Percentiles rank a stretch among this genome's conserved stretches.
These are phyloP conservation scores for Fusarium sp. DNA, from an alignment of 2,329 filamentous ascomycete species.

Conservation along the genomic window DNA sequence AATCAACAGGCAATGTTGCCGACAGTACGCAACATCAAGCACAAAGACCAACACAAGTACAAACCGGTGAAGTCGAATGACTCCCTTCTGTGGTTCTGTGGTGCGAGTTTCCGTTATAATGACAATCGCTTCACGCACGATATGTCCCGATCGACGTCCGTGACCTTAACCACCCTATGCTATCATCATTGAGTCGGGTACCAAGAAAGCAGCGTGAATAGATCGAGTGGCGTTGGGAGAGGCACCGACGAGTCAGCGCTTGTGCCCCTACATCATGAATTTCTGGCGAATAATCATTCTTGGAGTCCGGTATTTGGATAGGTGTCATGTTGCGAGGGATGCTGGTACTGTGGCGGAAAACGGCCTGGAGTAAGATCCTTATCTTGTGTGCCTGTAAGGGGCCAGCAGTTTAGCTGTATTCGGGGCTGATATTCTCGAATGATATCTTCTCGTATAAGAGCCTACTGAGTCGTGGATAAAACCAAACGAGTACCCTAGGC, in stretches of 20 bases:
- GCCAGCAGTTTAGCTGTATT: too few relatives aligned
- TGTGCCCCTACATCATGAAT: not conserved
- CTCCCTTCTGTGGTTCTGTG: constrained; percentile 6
- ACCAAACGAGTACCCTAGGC: too few relatives aligned
- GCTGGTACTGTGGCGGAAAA: constrained; percentile 34
- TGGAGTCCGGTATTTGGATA: constrained; percentile 44
- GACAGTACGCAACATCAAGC: not conserved
- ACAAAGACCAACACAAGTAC: not conserved
- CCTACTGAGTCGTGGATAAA: too few relatives aligned
- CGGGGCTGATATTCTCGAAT: too few relatives aligned
- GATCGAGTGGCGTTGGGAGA: not conserved
- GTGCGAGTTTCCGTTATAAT: constrained; percentile 4
- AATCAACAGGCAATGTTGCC: constrained; percentile 1
- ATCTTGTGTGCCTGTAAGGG: constrained; percentile 41
- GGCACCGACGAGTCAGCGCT: not conserved
- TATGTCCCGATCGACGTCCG: not conserved
- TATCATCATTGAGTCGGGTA: constrained; percentile 6
- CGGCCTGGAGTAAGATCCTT: constrained; percentile 38
- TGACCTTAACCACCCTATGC: constrained; percentile 11
- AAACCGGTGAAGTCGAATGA: not conserved
- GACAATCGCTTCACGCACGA: constrained; percentile 8
- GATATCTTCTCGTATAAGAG: too few relatives aligned
- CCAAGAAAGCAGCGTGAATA: not conserved
- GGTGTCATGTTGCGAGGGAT: constrained; percentile 23
- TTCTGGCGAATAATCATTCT: constrained; percentile 34